These are phyloP conservation scores for Pythium phragmiticola DNA, from an alignment of 352 stramenopile genomes.

Conservation along the genomic window DNA sequence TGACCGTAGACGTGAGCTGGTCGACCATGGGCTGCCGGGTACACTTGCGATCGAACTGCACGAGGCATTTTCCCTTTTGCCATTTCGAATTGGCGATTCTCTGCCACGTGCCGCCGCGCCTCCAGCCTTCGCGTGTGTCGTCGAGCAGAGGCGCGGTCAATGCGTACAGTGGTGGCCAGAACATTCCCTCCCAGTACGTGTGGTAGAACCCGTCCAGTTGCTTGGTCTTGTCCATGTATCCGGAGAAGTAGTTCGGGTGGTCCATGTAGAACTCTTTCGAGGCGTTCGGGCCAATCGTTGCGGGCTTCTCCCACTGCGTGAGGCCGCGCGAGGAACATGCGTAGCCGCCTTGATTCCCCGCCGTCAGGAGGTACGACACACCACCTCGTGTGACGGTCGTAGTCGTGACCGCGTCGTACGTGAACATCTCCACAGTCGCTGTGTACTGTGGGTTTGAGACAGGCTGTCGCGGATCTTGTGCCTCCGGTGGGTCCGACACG, in stretches of 20 bases:
- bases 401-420: constrained; percentile 46
- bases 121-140: constrained; percentile 93
- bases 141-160: constrained; percentile 80
- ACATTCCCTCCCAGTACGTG: constrained; percentile 90
- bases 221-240: constrained; percentile 91
- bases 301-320: constrained; percentile 94
- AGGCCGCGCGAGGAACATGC: constrained; percentile 92
- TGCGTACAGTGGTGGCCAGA: constrained; percentile 89
- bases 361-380: constrained; percentile 50
- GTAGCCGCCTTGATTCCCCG: constrained; percentile 88
- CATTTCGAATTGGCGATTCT: constrained; percentile 63
- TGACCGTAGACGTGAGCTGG: constrained; percentile 19
- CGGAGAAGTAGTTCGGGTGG: constrained; percentile 96
- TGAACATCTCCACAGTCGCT: constrained; percentile 51
- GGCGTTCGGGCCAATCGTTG: constrained; percentile 39
- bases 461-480: constrained; percentile 47
- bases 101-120: constrained; percentile 77
- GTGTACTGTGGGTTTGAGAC: constrained; percentile 66
- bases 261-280: constrained; percentile 83
- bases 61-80: constrained; percentile 93
- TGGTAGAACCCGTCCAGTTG: constrained; percentile 83
- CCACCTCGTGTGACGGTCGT: constrained; percentile 36
- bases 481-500: constrained; percentile 51
- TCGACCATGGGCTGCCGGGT: constrained; percentile 37
- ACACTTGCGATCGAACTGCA: constrained; percentile 88